Base-by-base conservation (phyloP, 345 rosid genomes). In the Syzygium aromaticum region DNA sequence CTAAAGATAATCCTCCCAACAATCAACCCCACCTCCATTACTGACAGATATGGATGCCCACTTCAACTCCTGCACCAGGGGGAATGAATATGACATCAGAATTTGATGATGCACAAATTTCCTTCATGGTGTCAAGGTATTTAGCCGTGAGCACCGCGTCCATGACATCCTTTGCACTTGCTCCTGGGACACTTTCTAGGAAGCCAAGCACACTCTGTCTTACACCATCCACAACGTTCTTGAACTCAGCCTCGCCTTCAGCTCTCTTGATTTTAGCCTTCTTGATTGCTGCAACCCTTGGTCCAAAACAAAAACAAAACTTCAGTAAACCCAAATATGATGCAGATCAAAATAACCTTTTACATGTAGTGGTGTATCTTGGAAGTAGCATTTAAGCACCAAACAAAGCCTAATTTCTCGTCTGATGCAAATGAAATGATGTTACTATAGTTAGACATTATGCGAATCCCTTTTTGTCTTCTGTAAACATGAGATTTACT, bases 121-220 rank as follows among this genome's bases (percentile, higher is more conserved):
- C 90, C 86, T 88, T 88, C 86, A 83, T 80, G 84, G 90, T 86
- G 30, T 89, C 90, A 15, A 89, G 86, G 77, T 89, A 86, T 56
- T 86, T 88, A 8, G 86, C 61, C 40, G 61, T 73, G 49, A 89
- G 88, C 38, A 86, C 88, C 88, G 86, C 86, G 59, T 89, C 90
- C 88, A 89, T 38, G 25, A 86, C 88, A 77, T 89, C 90, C 54
- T 89, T 86, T n/a, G 86, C 88, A 1, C 85, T 51, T 28, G 90
- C 84, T 21, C 90, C 90, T 1, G 86, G 88, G 27, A 86, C 86
- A 21, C 67, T 89, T 23, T 38, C 86, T 8, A 85, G 86, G 90
- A 89, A 89, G 21, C 88, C 90, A 38, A 89, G 57, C 33, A 89
- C 90, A 15, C 88, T 89, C 59, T 89, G 85, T 52, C 85, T 64